Conservation (phyloP, 768 basidiomycete species). For the Amanita exitialis region DNA sequence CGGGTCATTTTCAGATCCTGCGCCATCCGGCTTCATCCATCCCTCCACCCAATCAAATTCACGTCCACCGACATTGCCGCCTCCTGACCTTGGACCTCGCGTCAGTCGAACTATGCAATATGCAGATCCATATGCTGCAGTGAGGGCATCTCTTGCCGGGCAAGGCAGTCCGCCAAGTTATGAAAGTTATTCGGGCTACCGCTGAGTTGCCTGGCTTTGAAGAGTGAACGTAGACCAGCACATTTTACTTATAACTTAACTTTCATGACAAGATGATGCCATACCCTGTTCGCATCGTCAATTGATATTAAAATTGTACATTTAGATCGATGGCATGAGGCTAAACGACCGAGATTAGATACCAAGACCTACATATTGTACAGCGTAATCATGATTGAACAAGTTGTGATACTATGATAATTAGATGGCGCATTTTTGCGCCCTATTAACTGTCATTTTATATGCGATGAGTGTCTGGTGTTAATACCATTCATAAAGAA, state of each 20-base stretch:
- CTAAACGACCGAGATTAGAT: background rate
- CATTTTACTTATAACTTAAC: background rate
- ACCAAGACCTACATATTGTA: background rate
- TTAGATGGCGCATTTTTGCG: no score
- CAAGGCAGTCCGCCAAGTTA: slow-evolving; percentile 35
- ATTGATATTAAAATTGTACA: background rate
- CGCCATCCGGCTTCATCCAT: slow-evolving; percentile 55
- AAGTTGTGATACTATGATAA: no score
- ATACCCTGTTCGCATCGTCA: background rate
- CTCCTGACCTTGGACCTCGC: slow-evolving; percentile 37
- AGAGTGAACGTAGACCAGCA: slow-evolving; percentile 9
- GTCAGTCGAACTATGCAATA: slow-evolving; percentile 92
- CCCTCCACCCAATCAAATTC: slow-evolving; percentile 20
- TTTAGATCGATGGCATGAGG: background rate
- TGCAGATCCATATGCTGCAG: slow-evolving; percentile 81
- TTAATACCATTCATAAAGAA: background rate
- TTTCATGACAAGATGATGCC: background rate
- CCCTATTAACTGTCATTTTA: no score
- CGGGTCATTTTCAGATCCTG: slow-evolving; percentile 84
- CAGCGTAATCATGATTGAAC: no score
- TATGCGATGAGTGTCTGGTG: background rate
- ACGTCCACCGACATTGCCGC: slow-evolving; percentile 26
- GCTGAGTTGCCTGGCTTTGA: slow-evolving; percentile 17
- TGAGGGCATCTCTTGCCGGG: slow-evolving; percentile 47
- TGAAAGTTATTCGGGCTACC: slow-evolving; percentile 43